Percentiles rank a stretch among this genome's conserved stretches.
These are phyloP conservation scores for Austropuccinia psidii DNA, from an alignment of 1,284 basidiomycete species.

Conservation along the genomic window DNA sequence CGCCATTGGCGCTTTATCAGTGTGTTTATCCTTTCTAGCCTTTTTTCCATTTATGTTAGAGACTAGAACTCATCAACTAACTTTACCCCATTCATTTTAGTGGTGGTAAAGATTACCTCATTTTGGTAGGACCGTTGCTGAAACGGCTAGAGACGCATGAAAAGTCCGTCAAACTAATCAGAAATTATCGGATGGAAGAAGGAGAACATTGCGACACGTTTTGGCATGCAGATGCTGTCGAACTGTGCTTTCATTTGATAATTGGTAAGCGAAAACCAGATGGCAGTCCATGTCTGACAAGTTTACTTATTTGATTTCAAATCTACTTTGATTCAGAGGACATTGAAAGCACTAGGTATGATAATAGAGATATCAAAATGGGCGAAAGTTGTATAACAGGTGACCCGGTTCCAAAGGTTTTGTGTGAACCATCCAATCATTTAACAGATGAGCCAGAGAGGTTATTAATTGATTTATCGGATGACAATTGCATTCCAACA, in stretches of 20 bases:
- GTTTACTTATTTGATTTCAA: too few relatives aligned
- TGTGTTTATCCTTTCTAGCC: conserved; percentile 33
- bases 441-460: too few relatives aligned
- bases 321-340: too few relatives aligned
- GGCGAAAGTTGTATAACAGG: too few relatives aligned
- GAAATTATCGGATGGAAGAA: conserved; percentile 53
- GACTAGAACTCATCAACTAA: background rate
- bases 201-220: conserved; percentile 50
- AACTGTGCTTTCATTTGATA: conserved; percentile 23
- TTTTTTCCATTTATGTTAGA: background rate
- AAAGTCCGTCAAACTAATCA: conserved; percentile 53
- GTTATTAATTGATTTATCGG: too few relatives aligned
- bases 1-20: conserved; percentile 55
- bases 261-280: too few relatives aligned
- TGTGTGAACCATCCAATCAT: too few relatives aligned
- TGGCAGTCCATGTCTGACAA: too few relatives aligned
- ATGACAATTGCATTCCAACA: too few relatives aligned
- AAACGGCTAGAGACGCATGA: conserved; percentile 52
- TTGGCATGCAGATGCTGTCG: conserved; percentile 39
- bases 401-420: too few relatives aligned
- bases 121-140: conserved; percentile 52
- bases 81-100: conserved; percentile 16
- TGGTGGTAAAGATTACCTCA: conserved; percentile 53
- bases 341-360: too few relatives aligned
- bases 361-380: too few relatives aligned